Base-by-base conservation (phyloP, 1,139 yeast genomes). In the Protomyces pachydermus region DNA sequence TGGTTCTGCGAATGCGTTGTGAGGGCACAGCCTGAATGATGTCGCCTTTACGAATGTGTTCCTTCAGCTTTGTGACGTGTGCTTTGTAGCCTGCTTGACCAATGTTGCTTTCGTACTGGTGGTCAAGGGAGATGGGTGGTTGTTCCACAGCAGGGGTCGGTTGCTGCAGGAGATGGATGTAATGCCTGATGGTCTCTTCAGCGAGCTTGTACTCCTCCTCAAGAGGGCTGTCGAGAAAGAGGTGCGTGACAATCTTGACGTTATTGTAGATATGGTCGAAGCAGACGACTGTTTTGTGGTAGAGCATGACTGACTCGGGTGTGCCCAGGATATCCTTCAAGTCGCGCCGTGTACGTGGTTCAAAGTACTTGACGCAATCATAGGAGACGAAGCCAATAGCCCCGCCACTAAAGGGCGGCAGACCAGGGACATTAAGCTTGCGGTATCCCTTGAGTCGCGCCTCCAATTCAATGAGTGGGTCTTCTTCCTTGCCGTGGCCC, bases 21-120 rank as follows among this genome's bases (percentile, higher is more conserved):
- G 97, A 91, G 8, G 98, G 98, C 18, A 93, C 98, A 0, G 96
- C 97, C 76, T 93, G 98, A 76, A 93, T 88, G 65, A 93, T 89
- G 73, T 93, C 98, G 64, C 98, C 98, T 71, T 84, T 83, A 71
- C 86, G 77, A 71, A 93, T 93, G 72, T 93, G 97, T 56, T 84
- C 76, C 73, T 90, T 91, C 72, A 93, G 81, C 12, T 77, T 81
- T 34, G 80, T 75, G 52, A 93, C 98, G 74, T 89, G 96, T 55
- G 72, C 72, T 75, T 93, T 96, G 74, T 93, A 93, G 54, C 98
- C 98, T 65, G 84, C 87, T 77, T 90, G 89, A 50, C 98, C 98
- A 70, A 93, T 85, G 74, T 93, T 93, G 14, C 97, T 90, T 6
- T 84, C 82, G 75, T 89, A 91, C 1, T 81, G 78, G 72, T 87